Evolutionary conservation across 1,284 basidiomycete genomes (phyloP).

Genomic region (Moniliella sp.): DNA sequence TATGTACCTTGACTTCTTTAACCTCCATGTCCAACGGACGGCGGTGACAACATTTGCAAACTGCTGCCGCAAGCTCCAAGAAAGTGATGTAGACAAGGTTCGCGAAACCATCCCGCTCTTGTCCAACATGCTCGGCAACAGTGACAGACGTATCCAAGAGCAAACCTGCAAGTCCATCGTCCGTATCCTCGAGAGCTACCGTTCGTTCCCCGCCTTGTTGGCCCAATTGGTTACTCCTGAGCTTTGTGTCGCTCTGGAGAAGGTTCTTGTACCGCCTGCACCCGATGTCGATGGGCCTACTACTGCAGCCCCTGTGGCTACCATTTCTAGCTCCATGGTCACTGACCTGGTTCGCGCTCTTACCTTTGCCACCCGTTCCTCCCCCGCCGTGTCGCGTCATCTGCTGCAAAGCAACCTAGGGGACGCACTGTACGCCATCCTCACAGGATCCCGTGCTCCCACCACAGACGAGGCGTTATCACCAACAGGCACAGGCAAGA

Average conservation of each 20-base stretch:
- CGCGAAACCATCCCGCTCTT: constrained; percentile 24
- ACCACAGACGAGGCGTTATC: constrained; percentile 5
- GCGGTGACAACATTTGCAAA: constrained; percentile 27
- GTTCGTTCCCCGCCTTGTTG: constrained; percentile 14
- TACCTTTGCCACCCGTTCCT: constrained; percentile 15
- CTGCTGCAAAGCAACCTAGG: constrained; percentile 25
- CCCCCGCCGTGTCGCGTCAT: constrained; percentile 14
- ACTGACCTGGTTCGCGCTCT: constrained; percentile 26
- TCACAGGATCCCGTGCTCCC: constrained; percentile 18
- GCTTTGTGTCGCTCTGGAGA: constrained; percentile 15
- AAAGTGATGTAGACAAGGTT: constrained; percentile 10
- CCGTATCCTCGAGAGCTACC: constrained; percentile 17
- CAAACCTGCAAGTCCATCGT: constrained; percentile 29
- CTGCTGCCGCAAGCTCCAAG: constrained; percentile 23
- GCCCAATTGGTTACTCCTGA: constrained; percentile 14
- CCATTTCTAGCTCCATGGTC: constrained; percentile 13
- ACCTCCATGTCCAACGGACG: constrained; percentile 30
- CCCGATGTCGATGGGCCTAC: too few relatives aligned
- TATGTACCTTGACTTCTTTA: constrained; percentile 32
- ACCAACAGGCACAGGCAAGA: constrained; percentile 47
- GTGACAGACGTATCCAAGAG: constrained; percentile 27
- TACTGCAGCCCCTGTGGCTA: constrained; percentile 3
- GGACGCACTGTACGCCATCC: constrained; percentile 24
- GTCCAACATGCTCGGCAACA: constrained; percentile 21
- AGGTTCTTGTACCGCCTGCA: constrained; percentile 12